phyloP scores from a whole-genome alignment of 2,329 filamentous ascomycete species.

The Fusarium sp. region DNA sequence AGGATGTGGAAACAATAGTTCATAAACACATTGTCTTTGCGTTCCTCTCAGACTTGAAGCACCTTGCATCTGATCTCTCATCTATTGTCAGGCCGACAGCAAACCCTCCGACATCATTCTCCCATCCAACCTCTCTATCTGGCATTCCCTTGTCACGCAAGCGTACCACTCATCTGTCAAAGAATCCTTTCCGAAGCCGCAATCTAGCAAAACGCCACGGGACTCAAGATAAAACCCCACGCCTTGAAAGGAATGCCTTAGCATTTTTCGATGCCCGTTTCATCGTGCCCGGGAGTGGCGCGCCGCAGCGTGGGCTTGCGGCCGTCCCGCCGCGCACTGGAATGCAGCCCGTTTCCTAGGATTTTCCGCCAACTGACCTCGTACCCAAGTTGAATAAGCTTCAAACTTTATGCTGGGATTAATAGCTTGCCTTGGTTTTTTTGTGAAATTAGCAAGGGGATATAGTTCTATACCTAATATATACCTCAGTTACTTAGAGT shows the following conservation, averaged over 20 bases:
- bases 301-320: constrained; percentile 19
- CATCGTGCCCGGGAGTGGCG: constrained; percentile 33
- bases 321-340: constrained; percentile 3
- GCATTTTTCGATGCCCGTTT: constrained; percentile 19
- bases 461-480: not conserved
- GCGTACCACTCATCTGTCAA: not conserved
- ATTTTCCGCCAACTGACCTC: not conserved
- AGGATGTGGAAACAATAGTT: not conserved
- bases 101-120: not conserved
- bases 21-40: not conserved
- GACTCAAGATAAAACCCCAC: not conserved
- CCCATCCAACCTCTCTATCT: not conserved
- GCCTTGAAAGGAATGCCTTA: constrained; percentile 28
- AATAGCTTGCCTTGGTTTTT: not conserved
- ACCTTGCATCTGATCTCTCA: not conserved
- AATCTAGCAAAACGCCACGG: not conserved
- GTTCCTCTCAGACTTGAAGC: not conserved
- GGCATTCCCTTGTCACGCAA: constrained; percentile 6
- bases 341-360: constrained; percentile 7
- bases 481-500: not conserved
- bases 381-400: not conserved
- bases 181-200: not conserved
- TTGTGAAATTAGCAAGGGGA: not conserved
- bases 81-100: not conserved
- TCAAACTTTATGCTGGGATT: not conserved